phyloP scores from a whole-genome alignment of 495 filamentous ascomycete species.

The Penicillium manginii region DNA sequence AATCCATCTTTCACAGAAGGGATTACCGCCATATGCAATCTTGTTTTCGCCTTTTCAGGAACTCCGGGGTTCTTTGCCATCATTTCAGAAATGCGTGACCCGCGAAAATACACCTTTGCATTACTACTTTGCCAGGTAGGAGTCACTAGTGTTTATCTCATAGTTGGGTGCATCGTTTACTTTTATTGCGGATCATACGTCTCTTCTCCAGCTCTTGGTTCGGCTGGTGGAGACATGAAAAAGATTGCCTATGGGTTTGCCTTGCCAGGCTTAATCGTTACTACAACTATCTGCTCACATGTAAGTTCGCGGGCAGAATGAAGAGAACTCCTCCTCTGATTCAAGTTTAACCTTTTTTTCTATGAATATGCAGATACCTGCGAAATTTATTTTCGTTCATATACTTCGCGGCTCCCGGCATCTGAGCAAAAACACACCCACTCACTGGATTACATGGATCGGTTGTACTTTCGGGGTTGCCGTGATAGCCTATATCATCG shows the following conservation, averaged over 20 bases:
- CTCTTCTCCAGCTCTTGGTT: constrained; percentile 67
- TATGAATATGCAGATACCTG: constrained; percentile 36
- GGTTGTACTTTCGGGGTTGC: constrained; percentile 56
- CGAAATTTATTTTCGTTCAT: constrained; percentile 65
- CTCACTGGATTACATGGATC: constrained; percentile 63
- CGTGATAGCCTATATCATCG: constrained; percentile 67
- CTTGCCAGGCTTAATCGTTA: constrained; percentile 53
- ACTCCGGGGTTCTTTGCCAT: constrained; percentile 69
- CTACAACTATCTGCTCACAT: constrained; percentile 32
- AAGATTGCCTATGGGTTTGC: constrained; percentile 74
- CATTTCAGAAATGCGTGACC: constrained; percentile 73
- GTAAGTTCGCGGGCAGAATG: constrained; percentile 44
- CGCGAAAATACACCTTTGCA: constrained; percentile 59
- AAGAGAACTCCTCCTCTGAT: constrained; percentile 33
- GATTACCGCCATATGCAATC: constrained; percentile 64
- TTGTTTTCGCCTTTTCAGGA: constrained; percentile 64
- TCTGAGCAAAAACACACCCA: constrained; percentile 59
- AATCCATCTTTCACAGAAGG: constrained; percentile 29
- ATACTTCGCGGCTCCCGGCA: constrained; percentile 56
- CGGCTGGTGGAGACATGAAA: constrained; percentile 59
- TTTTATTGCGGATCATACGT: constrained; percentile 67
- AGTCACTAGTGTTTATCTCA: constrained; percentile 62
- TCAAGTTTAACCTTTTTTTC: constrained; percentile 22
- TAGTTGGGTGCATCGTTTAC: constrained; percentile 68
- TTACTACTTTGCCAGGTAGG: constrained; percentile 47